A percentile compares a stretch with the other conserved stretches of the same genome.
Evolutionary conservation across 305 asterid genomes (phyloP).

Genomic region (Fraxinus ornus): DNA sequence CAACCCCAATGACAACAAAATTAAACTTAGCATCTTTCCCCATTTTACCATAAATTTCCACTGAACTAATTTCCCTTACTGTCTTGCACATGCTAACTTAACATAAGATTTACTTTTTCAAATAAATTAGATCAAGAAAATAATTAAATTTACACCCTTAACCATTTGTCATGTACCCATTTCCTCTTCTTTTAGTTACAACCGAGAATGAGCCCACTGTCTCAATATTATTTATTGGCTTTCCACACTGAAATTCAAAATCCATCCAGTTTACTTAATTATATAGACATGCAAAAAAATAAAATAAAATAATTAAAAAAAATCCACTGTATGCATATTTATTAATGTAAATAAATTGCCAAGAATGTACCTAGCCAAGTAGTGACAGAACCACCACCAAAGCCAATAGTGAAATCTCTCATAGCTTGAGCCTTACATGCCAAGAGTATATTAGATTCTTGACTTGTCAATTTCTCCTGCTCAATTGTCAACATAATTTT

Average conservation of each 20-base stretch:
- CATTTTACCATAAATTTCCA: neutral
- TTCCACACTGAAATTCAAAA: neutral
- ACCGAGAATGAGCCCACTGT: neutral
- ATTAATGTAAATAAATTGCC: neutral
- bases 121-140: neutral
- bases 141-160: neutral
- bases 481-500: neutral
- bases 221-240: neutral
- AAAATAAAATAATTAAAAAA: neutral
- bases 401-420: conserved; percentile 40
- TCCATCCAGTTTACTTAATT: neutral
- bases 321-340: neutral
- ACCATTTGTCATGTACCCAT: neutral
- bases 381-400: conserved; percentile 31
- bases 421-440: conserved; percentile 34
- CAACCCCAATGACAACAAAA: neutral
- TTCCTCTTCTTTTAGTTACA: conserved; percentile 3
- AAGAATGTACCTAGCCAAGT: conserved; percentile 57
- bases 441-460: conserved; percentile 46
- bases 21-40: neutral
- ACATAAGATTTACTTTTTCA: neutral
- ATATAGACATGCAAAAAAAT: neutral
- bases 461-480: conserved; percentile 49
- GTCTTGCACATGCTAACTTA: neutral
- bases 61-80: neutral